These are phyloP conservation scores for Eucalyptus paniculata DNA, from an alignment of 345 rosid species.

Conservation along the genomic window DNA sequence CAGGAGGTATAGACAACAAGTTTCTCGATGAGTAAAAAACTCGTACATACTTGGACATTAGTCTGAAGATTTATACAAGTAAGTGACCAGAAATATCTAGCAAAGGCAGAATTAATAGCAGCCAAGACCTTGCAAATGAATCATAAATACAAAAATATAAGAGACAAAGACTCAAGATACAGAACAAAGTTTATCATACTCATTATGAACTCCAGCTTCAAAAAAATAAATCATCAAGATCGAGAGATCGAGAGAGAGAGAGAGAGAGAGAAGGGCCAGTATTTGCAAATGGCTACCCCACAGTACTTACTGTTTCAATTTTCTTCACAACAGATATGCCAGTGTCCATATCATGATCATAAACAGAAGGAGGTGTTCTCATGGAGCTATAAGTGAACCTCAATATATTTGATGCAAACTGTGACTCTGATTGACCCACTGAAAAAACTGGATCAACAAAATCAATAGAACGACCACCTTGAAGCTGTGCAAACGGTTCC, in stretches of 20 bases:
- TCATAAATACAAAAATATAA: background rate
- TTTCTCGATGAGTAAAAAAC: background rate
- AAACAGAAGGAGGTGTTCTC: constrained; percentile 78
- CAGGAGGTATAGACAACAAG: background rate
- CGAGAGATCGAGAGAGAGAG: background rate
- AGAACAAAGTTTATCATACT: background rate
- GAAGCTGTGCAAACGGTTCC: constrained; percentile 51
- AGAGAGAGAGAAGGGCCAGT: background rate
- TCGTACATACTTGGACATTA: background rate
- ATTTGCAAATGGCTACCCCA: background rate
- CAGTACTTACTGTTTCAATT: constrained; percentile 53
- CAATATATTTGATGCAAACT: constrained; percentile 52
- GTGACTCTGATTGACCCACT: constrained; percentile 36
- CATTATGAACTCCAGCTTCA: background rate
- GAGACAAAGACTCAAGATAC: background rate
- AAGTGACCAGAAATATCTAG: background rate
- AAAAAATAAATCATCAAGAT: background rate
- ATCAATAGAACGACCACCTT: constrained; percentile 42
- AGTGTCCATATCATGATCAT: constrained; percentile 69
- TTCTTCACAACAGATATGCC: constrained; percentile 72
- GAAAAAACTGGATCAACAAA: constrained; percentile 70
- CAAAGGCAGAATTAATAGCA: background rate
- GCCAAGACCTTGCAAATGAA: background rate
- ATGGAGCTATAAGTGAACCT: constrained; percentile 74
- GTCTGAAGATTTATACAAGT: background rate